These are phyloP conservation scores for Tuber magnatum DNA, from an alignment of 495 filamentous ascomycete species.

Conservation along the genomic window DNA sequence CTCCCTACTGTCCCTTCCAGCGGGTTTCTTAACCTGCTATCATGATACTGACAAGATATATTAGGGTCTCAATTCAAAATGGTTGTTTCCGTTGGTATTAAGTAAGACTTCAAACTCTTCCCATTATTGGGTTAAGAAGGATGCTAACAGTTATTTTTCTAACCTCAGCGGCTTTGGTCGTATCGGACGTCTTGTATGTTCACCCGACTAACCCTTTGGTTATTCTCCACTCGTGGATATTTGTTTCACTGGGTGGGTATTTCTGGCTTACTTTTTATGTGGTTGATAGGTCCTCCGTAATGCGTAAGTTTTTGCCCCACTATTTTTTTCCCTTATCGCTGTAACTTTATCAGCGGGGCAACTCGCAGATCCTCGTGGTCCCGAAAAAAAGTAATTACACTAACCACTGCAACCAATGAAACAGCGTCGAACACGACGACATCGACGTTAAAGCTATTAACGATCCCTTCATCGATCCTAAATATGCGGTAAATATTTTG, in stretches of 20 bases:
- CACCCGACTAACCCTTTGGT: neutral
- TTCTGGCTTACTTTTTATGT: constrained; percentile 25
- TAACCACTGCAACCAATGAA: constrained; percentile 45
- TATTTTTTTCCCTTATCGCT: constrained; percentile 18
- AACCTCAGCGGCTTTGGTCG: constrained; percentile 94
- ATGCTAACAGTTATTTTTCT: constrained; percentile 1
- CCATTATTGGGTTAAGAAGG: neutral
- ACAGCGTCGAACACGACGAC: constrained; percentile 73
- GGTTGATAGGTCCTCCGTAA: constrained; percentile 61
- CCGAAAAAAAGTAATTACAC: constrained; percentile 33
- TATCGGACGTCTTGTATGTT: constrained; percentile 87
- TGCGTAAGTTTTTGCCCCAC: constrained; percentile 53
- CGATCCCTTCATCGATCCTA: constrained; percentile 97
- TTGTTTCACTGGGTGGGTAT: neutral
- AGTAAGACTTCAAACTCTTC: constrained; percentile 22
- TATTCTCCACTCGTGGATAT: neutral
- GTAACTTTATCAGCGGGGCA: constrained; percentile 28
- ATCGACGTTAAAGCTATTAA: constrained; percentile 93
- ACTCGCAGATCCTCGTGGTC: constrained; percentile 39
- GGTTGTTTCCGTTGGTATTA: constrained; percentile 40
- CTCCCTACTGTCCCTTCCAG: neutral
- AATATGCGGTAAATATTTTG: constrained; percentile 78
- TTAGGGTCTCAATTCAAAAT: constrained; percentile 27
- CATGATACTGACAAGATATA: neutral
- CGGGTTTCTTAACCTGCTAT: neutral